phyloP scores from a whole-genome alignment of 2,329 filamentous ascomycete species.

The Orbilia ellipsospora region DNA sequence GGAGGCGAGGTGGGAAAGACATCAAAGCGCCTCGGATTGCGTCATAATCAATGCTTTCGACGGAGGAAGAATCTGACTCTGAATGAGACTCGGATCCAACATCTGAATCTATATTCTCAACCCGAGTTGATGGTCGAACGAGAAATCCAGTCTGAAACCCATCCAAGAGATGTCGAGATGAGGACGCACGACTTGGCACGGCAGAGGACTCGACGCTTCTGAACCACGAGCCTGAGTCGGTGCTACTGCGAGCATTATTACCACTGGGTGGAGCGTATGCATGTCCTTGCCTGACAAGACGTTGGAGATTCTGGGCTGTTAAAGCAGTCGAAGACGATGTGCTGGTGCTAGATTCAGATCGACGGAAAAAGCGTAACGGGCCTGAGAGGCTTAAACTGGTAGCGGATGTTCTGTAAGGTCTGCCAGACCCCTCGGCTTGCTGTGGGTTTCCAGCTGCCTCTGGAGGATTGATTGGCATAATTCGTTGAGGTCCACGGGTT shows the following conservation, averaged over 20 bases:
- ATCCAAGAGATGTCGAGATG: neutral
- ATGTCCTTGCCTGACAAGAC: conserved; percentile 24
- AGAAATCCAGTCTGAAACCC: neutral
- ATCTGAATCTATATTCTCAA: neutral
- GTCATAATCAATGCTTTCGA: too few species aligned
- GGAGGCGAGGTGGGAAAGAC: too few species aligned
- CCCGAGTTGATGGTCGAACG: neutral
- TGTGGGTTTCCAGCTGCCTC: too few species aligned
- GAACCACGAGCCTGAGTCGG: neutral
- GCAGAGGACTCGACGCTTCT: neutral
- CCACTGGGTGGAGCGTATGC: neutral
- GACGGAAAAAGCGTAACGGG: too few species aligned
- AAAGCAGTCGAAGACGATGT: neutral
- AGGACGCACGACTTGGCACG: neutral
- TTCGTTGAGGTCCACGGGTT: conserved; percentile 21
- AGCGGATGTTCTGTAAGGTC: neutral
- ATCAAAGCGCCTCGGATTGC: too few species aligned
- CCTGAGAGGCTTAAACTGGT: too few species aligned
- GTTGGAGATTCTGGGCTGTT: neutral
- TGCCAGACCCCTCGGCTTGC: too few species aligned
- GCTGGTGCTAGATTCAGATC: too few species aligned
- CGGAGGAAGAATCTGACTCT: too few species aligned
- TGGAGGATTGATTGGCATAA: conserved; percentile 11
- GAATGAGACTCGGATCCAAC: neutral
- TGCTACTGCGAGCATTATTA: neutral